Evolutionary conservation across 2,329 filamentous ascomycete genomes (phyloP).

Genomic region (Fusarium pininemorale): DNA sequence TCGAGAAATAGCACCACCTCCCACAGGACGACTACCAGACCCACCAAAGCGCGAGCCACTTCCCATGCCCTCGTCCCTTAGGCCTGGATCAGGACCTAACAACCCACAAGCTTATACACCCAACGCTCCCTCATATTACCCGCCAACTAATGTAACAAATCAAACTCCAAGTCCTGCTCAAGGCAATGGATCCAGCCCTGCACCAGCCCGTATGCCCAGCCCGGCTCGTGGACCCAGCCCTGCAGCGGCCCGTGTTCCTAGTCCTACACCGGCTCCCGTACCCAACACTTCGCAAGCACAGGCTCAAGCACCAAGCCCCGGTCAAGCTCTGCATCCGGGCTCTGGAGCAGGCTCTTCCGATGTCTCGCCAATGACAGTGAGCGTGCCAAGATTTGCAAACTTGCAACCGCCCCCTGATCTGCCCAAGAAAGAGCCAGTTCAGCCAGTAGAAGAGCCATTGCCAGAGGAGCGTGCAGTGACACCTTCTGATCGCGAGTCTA

Average conservation of each 20-base stretch:
- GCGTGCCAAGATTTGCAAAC: conserved; percentile 28
- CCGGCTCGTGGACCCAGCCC: conserved; percentile 2
- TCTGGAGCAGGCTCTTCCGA: conserved; percentile 32
- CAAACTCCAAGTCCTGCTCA: not conserved
- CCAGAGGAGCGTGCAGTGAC: conserved; percentile 29
- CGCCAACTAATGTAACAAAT: not conserved
- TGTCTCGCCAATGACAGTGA: conserved; percentile 40
- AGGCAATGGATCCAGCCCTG: not conserved
- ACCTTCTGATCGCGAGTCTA: conserved; percentile 20
- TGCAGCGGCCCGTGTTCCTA: conserved; percentile 5
- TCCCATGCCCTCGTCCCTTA: conserved; percentile 33
- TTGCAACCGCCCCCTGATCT: conserved; percentile 37
- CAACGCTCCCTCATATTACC: not conserved
- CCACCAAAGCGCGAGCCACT: conserved; percentile 27
- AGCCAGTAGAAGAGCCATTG: conserved; percentile 15
- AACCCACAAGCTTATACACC: not conserved
- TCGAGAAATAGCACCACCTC: conserved; percentile 39
- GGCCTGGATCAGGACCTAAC: not conserved
- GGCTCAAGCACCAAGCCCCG: conserved; percentile 4
- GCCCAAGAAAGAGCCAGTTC: not conserved
- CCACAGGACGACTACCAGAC: conserved; percentile 32
- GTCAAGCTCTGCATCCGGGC: conserved; percentile 5
- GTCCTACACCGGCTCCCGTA: not conserved
- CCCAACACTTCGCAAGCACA: conserved; percentile 3
- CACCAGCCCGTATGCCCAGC: conserved; percentile 2